Conservation (phyloP, 805 yeast species). For the Candida krabiensis region DNA sequence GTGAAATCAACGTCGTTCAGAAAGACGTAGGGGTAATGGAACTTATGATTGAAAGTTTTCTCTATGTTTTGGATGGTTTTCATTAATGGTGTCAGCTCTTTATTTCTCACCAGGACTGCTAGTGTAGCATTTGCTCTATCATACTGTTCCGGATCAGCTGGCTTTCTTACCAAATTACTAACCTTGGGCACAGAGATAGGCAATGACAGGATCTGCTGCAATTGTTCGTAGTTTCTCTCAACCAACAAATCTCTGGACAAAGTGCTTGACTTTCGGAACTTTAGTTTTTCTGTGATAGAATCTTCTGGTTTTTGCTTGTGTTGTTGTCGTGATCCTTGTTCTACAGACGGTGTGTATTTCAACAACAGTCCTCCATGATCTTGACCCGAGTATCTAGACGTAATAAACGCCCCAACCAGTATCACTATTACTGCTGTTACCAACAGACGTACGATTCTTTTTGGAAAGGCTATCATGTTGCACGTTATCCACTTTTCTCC, state of each 20-base stretch:
- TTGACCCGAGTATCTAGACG: too few species aligned
- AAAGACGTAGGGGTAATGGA: constrained; percentile 78
- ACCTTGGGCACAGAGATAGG: constrained; percentile 51
- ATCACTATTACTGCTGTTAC: constrained; percentile 9
- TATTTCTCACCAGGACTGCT: constrained; percentile 68
- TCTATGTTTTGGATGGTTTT: constrained; percentile 63
- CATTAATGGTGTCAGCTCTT: constrained; percentile 51
- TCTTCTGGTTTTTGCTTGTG: not conserved
- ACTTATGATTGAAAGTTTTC: constrained; percentile 62
- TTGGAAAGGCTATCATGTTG: constrained; percentile 12
- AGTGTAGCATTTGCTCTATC: constrained; percentile 73
- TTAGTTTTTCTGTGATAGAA: constrained; percentile 9
- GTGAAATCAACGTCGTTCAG: constrained; percentile 70
- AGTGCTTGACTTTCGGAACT: constrained; percentile 14
- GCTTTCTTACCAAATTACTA: constrained; percentile 31
- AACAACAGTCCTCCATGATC: too few species aligned
- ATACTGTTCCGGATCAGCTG: constrained; percentile 26
- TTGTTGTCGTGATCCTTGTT: too few species aligned
- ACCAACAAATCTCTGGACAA: constrained; percentile 33
- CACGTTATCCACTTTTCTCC: too few species aligned
- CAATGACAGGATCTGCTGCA: constrained; percentile 36
- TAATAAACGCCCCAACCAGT: too few species aligned
- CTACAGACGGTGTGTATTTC: too few species aligned
- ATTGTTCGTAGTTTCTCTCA: constrained; percentile 37
- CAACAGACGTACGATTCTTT: constrained; percentile 10